Evolutionary conservation across 192 early-diverging fungal genomes (phyloP).

Genomic region (Coemansia sp.): DNA sequence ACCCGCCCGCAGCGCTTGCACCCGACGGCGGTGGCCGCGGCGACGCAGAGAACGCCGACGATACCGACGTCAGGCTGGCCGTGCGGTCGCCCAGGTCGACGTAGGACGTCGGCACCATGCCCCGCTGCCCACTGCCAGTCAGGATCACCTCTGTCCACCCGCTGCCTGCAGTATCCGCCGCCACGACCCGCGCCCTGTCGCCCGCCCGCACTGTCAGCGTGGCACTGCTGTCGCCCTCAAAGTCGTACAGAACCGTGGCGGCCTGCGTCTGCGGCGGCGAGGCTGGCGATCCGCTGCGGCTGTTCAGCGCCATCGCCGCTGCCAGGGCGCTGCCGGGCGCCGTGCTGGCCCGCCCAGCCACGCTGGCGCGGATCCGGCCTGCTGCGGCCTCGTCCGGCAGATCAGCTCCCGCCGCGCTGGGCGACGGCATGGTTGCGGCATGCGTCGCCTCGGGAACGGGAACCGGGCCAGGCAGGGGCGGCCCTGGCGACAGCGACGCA

Average conservation of each 20-base stretch:
- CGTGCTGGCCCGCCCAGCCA: constrained; percentile 2
- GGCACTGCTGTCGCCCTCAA: constrained; percentile 27
- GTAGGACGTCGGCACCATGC: constrained; percentile 37
- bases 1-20: background rate
- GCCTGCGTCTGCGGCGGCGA: background rate
- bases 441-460: too few relatives aligned
- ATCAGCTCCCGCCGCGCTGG: too few relatives aligned
- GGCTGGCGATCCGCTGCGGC: background rate
- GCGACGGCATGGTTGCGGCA: too few relatives aligned
- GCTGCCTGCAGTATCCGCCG: constrained; percentile 18
- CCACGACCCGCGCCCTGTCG: constrained; percentile 23
- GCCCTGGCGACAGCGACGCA: background rate
- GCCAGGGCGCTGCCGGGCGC: constrained; percentile 3
- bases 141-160: constrained; percentile 27
- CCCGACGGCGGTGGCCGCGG: background rate
- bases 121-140: constrained; percentile 11
- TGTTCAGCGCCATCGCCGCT: background rate
- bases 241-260: constrained; percentile 24
- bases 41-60: background rate
- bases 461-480: too few relatives aligned
- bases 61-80: background rate
- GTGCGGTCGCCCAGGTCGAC: constrained; percentile 16
- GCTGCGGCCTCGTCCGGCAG: background rate
- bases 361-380: background rate
- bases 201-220: constrained; percentile 23